Percentiles rank a stretch among this genome's conserved stretches.
These are phyloP conservation scores for Mycena polygramma DNA, from an alignment of 768 basidiomycete genomes.

Conservation along the genomic window DNA sequence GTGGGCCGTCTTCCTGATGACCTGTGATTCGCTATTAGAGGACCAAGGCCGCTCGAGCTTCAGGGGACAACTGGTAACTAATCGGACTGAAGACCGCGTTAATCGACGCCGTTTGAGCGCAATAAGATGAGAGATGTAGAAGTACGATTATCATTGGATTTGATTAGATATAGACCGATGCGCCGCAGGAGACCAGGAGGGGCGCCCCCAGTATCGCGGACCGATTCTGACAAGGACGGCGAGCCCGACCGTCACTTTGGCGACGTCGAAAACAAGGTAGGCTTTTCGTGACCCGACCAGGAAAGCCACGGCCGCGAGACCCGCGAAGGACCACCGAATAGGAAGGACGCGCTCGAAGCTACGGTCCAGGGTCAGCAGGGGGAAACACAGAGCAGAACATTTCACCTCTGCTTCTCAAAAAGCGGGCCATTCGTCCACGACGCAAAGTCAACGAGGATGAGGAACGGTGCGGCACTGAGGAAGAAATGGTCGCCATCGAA, in stretches of 20 bases:
- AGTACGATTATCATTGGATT: constrained; percentile 13
- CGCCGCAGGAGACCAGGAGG: constrained; percentile 45
- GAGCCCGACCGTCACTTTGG: constrained; percentile 61
- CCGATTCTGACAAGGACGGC: constrained; percentile 63
- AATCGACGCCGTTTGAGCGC: constrained; percentile 22
- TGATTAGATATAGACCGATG: background rate
- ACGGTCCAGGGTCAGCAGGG: constrained; percentile 30
- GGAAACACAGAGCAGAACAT: background rate
- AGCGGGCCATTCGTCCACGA: constrained; percentile 61
- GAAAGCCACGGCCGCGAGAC: constrained; percentile 67
- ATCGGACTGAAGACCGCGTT: constrained; percentile 7
- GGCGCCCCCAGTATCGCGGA: constrained; percentile 63
- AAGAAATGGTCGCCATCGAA: constrained; percentile 88
- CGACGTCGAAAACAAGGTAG: constrained; percentile 75
- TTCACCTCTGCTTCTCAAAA: constrained; percentile 58
- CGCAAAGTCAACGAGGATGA: constrained; percentile 73
- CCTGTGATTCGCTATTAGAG: constrained; percentile 20
- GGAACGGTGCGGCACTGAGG: constrained; percentile 72
- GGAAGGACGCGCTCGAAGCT: constrained; percentile 59
- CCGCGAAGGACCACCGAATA: constrained; percentile 66
- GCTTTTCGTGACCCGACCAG: constrained; percentile 75
- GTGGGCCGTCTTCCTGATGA: constrained; percentile 29
- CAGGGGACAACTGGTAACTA: background rate
- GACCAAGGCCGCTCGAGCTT: background rate
- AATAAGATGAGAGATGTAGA: constrained; percentile 1